phyloP scores from a whole-genome alignment of 495 filamentous ascomycete species.

The Aspergillus affinis region DNA sequence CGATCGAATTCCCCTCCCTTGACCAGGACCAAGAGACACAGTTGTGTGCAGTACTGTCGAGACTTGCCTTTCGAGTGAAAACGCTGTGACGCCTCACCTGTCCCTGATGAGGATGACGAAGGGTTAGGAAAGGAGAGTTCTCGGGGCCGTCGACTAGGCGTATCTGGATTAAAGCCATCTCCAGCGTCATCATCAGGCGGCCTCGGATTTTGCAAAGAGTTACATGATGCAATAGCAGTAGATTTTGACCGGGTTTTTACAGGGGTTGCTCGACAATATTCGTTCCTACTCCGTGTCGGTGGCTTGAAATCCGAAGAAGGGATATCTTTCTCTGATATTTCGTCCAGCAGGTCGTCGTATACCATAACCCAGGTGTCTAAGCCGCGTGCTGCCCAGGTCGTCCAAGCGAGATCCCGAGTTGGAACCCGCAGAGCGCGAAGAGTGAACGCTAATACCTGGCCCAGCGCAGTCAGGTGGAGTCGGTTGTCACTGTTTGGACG shows the following conservation, averaged over 20 bases:
- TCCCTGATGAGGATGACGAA: conserved; percentile 5
- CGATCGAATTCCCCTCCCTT: conserved; percentile 32
- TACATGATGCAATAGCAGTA: conserved; percentile 8
- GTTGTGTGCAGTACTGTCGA: conserved; percentile 43
- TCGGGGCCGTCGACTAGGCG: conserved; percentile 13
- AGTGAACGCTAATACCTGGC: conserved; percentile 19
- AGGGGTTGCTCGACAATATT: conserved; percentile 22
- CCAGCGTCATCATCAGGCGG: conserved; percentile 9
- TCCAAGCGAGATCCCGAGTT: not conserved
- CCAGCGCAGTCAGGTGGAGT: conserved; percentile 21
- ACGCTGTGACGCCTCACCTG: conserved; percentile 5
- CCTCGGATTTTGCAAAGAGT: conserved; percentile 6
- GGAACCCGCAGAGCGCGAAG: conserved; percentile 14
- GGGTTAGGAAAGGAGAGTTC: conserved; percentile 4
- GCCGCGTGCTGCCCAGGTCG: not conserved
- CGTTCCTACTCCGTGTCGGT: conserved; percentile 8
- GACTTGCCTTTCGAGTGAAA: conserved; percentile 25
- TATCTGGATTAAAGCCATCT: conserved; percentile 13
- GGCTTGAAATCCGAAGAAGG: conserved; percentile 20
- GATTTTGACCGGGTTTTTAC: conserved; percentile 27
- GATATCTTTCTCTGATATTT: conserved; percentile 30
- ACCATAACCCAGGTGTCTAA: conserved; percentile 39
- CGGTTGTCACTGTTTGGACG: conserved; percentile 11
- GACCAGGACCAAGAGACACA: conserved; percentile 40
- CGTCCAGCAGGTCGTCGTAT: conserved; percentile 34